Percentiles rank a stretch among this genome's conserved stretches.
Evolutionary conservation across 371 early-diverging fungal species (phyloP).

Genomic region (Sporodiniella umbellata): DNA sequence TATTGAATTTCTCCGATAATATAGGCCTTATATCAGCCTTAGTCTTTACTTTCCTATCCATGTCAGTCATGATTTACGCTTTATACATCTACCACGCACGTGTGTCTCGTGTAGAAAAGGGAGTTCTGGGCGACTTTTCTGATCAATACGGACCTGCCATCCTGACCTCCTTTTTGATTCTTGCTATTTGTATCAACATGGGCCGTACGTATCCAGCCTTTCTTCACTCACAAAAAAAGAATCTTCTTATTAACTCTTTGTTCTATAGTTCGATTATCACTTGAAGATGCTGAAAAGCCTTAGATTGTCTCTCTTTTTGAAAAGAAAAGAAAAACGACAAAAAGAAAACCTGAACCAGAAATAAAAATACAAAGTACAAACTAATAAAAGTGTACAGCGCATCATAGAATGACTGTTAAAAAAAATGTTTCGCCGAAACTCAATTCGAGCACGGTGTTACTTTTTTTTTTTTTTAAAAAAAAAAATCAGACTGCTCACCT

Average conservation of each 20-base stretch:
- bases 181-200: conserved; percentile 80
- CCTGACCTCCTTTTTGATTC: conserved; percentile 71
- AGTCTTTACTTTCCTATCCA: conserved; percentile 62
- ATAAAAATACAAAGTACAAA: too few species aligned
- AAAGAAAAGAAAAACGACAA: neutral
- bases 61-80: conserved; percentile 76
- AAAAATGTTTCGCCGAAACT: too few species aligned
- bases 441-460: too few species aligned
- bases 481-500: too few species aligned
- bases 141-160: conserved; percentile 72
- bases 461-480: too few species aligned
- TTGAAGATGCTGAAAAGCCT: neutral
- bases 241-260: neutral
- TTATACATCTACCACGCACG: conserved; percentile 86
- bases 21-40: conserved; percentile 57
- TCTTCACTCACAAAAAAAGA: neutral
- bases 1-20: conserved; percentile 67
- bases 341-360: neutral
- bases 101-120: conserved; percentile 58
- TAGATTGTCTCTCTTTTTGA: neutral
- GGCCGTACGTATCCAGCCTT: conserved; percentile 65
- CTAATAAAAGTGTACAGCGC: too few species aligned
- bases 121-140: conserved; percentile 57
- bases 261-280: conserved; percentile 2
- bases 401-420: too few species aligned